phyloP scores from a whole-genome alignment of 768 basidiomycete genomes.

The Lactarius pseudohatsudake region DNA sequence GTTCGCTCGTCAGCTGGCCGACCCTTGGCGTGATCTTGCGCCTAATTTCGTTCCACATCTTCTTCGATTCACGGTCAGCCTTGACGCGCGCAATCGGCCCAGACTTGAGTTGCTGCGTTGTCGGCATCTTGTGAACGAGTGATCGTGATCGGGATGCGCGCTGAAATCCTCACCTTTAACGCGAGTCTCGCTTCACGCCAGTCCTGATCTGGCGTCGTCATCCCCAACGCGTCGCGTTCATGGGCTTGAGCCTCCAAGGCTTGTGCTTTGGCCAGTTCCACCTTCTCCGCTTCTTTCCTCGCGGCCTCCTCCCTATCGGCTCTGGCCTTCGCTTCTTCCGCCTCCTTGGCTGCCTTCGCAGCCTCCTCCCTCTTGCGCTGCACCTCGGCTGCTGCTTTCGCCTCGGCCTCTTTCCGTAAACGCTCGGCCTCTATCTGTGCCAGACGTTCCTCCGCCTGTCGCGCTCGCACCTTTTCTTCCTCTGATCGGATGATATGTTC shows the following conservation, averaged over 20 bases:
- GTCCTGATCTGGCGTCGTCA: constrained; percentile 59
- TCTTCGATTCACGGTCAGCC: constrained; percentile 49
- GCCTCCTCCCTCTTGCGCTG: constrained; percentile 34
- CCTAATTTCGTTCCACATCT: constrained; percentile 64
- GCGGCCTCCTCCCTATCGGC: constrained; percentile 40
- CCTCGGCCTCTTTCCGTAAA: constrained; percentile 36
- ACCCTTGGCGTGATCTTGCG: constrained; percentile 85
- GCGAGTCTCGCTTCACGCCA: constrained; percentile 57
- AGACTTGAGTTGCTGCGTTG: constrained; percentile 57
- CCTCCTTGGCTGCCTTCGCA: constrained; percentile 29
- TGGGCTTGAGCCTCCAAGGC: constrained; percentile 41
- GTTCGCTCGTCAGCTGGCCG: constrained; percentile 80
- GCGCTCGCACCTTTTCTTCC: constrained; percentile 55
- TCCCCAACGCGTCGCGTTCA: constrained; percentile 46
- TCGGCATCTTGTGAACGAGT: constrained; percentile 25
- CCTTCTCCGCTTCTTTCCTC: constrained; percentile 35
- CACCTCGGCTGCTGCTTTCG: constrained; percentile 32
- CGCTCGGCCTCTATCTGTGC: constrained; percentile 50
- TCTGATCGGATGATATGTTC: constrained; percentile 62
- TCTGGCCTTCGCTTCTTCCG: constrained; percentile 30
- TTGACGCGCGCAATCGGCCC: constrained; percentile 68
- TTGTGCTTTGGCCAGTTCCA: constrained; percentile 39
- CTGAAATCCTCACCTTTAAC: constrained; percentile 47
- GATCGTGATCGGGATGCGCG: constrained; percentile 20
- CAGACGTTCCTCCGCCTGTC: constrained; percentile 57